A percentile compares a stretch with the other conserved stretches of the same genome.
These are phyloP conservation scores for Sporothrix pallida DNA, from an alignment of 2,329 filamentous ascomycete species.

Conservation along the genomic window DNA sequence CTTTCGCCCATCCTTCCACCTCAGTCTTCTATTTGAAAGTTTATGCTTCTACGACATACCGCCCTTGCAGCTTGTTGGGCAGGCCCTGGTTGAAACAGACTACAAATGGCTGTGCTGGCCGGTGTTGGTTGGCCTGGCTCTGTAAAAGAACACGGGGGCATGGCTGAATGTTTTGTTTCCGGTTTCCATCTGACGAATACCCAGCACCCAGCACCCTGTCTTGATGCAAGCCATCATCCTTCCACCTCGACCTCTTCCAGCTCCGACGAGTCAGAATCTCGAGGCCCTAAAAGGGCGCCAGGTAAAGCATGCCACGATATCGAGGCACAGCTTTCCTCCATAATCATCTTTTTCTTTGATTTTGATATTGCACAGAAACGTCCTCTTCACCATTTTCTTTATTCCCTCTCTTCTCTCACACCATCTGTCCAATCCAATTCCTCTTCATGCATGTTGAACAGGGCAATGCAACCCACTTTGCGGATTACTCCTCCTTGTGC, in stretches of 20 bases:
- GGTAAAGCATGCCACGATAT: background rate
- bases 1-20: background rate
- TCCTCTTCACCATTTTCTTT: background rate
- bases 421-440: background rate
- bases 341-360: background rate
- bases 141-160: background rate
- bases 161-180: constrained; percentile 16
- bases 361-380: background rate
- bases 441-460: background rate
- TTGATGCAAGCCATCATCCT: background rate
- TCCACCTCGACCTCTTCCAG: background rate
- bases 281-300: background rate
- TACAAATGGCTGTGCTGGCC: background rate
- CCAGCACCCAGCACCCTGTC: background rate
- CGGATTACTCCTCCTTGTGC: constrained; percentile 22
- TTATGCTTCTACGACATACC: background rate
- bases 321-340: background rate
- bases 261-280: background rate
- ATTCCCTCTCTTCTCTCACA: background rate
- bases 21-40: background rate
- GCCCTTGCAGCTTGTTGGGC: background rate
- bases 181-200: background rate
- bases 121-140: constrained; percentile 1
- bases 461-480: constrained; percentile 3
- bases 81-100: background rate